Conservation (phyloP, 257 asterid species). For the Solanum sejunctum region DNA sequence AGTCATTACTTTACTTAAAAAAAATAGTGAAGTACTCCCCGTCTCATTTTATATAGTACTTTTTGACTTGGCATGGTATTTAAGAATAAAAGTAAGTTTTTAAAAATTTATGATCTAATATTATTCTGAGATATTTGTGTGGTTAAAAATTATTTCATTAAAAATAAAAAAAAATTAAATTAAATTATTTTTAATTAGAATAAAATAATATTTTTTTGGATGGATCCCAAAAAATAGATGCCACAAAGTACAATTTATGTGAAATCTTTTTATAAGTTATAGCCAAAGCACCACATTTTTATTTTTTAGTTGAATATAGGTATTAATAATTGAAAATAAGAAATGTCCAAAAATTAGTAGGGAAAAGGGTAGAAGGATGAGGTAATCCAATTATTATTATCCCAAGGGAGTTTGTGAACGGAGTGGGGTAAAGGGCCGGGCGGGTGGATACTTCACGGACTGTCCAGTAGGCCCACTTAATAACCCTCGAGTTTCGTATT, state of each 20-base stretch:
- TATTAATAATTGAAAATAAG: neutral
- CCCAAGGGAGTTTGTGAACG: slow-evolving; percentile 2
- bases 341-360: neutral
- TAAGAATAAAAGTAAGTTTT: too few species aligned
- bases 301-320: neutral
- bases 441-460: slow-evolving; percentile 18
- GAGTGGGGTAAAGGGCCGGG: slow-evolving; percentile 1
- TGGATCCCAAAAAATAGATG: accelerated
- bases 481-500: neutral
- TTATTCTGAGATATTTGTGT: too few species aligned
- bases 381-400: slow-evolving; percentile 3
- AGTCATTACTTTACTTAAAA: too few species aligned
- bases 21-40: too few species aligned
- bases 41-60: too few species aligned
- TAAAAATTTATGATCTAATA: too few species aligned
- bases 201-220: accelerated
- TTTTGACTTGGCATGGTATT: too few species aligned
- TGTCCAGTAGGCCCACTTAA: neutral
- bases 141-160: too few species aligned
- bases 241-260: too few species aligned
- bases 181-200: too few species aligned
- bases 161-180: accelerated
- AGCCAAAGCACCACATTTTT: neutral
- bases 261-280: neutral
- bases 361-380: neutral